Conservation (phyloP, 208 protist species). For the Tritrichomonas musculus region DNA sequence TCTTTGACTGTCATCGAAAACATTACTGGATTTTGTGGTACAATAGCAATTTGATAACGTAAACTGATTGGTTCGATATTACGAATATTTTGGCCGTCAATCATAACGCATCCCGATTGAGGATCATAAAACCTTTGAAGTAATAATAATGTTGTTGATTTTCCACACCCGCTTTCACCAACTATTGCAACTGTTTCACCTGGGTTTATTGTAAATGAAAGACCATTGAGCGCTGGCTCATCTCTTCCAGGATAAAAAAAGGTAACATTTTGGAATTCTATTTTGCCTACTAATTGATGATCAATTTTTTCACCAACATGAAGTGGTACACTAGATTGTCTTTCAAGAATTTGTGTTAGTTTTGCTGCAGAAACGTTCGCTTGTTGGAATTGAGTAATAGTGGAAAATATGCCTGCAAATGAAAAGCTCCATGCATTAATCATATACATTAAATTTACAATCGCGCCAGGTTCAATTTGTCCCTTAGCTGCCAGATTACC, state of each 20-base stretch:
- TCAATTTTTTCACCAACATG: neutral
- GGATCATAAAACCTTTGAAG: slow-evolving; percentile 86
- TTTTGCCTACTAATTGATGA: neutral
- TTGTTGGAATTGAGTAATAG: neutral
- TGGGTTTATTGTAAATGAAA: neutral
- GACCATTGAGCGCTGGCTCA: no score
- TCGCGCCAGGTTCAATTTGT: neutral
- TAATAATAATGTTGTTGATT: slow-evolving; percentile 54
- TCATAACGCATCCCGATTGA: slow-evolving; percentile 64
- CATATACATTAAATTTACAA: neutral
- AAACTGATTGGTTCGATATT: slow-evolving; percentile 66
- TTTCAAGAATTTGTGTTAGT: neutral
- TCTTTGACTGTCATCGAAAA: slow-evolving; percentile 61
- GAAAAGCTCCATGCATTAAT: neutral
- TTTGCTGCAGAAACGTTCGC: neutral
- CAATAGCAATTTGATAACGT: slow-evolving; percentile 72
- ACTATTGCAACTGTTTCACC: slow-evolving; percentile 43
- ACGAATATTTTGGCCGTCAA: slow-evolving; percentile 76
- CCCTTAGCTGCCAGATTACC: neutral
- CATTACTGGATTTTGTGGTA: slow-evolving; percentile 84
- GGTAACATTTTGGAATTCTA: no score
- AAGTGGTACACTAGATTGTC: neutral
- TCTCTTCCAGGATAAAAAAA: no score
- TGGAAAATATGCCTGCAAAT: slow-evolving; percentile 8
- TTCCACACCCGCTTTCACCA: slow-evolving; percentile 38